Evolutionary conservation across 2,329 filamentous ascomycete species (phyloP), one percentile per base, ranked within the genome.

Genomic region (Tolypocladium ophioglossoides): DNA sequence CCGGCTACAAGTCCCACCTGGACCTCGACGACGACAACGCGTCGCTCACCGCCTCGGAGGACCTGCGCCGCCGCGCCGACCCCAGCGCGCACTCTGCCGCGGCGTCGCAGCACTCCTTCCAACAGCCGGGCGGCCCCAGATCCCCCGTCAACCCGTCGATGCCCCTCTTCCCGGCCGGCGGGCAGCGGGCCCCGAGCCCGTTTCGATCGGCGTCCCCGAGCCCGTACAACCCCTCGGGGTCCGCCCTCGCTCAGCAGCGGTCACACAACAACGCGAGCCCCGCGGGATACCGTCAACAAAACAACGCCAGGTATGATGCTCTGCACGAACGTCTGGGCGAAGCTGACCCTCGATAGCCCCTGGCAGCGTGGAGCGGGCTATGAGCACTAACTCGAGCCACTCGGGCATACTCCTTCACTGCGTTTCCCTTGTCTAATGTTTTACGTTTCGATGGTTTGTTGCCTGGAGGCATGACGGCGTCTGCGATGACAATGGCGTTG

Each of bases 331-430:
- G 8, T 22, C 16, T 30, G 16, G 6, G n/a, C 50, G 53, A 55
- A 52, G 37, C 64, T 64, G 57, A 62, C 53, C n/a, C 14, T 9
- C 40, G 30, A 54, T 49, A 74, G 72, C 61, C 72, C 72, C 30
- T 75, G 72, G 72, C 72, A 75, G 59, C 72, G 72, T 56, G 72
- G 72, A 56, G 72, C 72, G 48, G 72, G 72, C 41, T 75, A 75
- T 58, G 72, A 75, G 22, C 68, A 73, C 50, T 58, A 40, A 52
- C 24, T 22, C 2, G 38, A 53, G 35, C 14, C 20, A 32, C 24
- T 20, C 18, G n/a, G 30, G 44, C 44, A 34, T 48, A 48, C 27
- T 12, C 27, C 27, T 48, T 32, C 27, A 40, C 22, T 51, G 49
- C 20, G 35, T 39, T 38, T n/a, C 48, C 22, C 16, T 30, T 27